Evolutionary conservation across 2,329 filamentous ascomycete species (phyloP).

Genomic region (Ceratocystis eucalypticola): DNA sequence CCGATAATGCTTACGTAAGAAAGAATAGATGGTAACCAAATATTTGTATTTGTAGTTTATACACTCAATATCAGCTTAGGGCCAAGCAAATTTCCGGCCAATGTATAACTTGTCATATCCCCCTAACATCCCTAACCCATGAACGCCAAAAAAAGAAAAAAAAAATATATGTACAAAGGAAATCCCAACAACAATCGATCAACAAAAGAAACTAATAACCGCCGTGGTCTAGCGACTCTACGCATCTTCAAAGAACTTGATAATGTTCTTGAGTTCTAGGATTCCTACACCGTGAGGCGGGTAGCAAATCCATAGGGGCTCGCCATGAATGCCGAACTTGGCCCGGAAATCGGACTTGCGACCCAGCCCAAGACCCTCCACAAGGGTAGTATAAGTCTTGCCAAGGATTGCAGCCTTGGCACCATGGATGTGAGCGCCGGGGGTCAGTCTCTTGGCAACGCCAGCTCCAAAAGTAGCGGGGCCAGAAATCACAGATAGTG

Average conservation of each 20-base stretch:
- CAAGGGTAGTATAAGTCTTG: slow-evolving; percentile 69
- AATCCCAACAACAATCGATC: background rate
- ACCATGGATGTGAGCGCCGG: slow-evolving; percentile 70
- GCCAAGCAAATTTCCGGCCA: background rate
- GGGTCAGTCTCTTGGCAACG: slow-evolving; percentile 57
- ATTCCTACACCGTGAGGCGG: slow-evolving; percentile 74
- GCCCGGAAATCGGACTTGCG: slow-evolving; percentile 80
- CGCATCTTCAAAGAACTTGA: slow-evolving; percentile 78
- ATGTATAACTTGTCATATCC: background rate
- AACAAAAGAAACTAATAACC: background rate
- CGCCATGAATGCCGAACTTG: slow-evolving; percentile 76
- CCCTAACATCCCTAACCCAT: background rate
- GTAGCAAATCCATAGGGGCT: slow-evolving; percentile 81
- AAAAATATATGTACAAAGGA: background rate
- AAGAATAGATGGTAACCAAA: background rate
- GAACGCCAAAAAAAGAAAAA: background rate
- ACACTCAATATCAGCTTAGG: background rate
- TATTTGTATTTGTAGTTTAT: background rate
- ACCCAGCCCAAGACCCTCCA: slow-evolving; percentile 67
- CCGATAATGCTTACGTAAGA: background rate
- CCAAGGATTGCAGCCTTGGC: slow-evolving; percentile 68
- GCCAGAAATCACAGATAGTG: slow-evolving; percentile 39
- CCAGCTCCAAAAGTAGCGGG: slow-evolving; percentile 78
- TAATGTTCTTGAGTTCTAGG: slow-evolving; percentile 67
- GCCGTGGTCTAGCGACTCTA: slow-evolving; percentile 3